Base-by-base conservation (phyloP, 2,329 filamentous ascomycete species). In the Conoideocrella luteorostrata region DNA sequence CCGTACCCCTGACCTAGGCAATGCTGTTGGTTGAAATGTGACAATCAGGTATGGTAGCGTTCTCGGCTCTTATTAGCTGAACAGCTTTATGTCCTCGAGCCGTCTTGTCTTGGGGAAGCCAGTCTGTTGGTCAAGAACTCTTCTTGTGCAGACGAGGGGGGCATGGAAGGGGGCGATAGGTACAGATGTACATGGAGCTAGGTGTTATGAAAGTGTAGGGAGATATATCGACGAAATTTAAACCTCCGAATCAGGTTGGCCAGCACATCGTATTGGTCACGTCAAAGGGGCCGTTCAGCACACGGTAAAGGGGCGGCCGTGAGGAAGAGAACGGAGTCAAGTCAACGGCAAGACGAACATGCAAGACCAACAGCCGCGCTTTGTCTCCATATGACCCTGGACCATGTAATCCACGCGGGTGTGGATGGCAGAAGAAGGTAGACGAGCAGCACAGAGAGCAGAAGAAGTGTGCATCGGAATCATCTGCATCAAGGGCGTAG, bases 221-320 rank as follows among this genome's bases (percentile, higher is more conserved):
- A 47, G 50, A 52, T 50, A 35, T 37, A 39, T 39, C 45, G 45
- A 52, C 47, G 46, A 55, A 49, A 54, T 54, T 50, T 58, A 53
- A n/a, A 43, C 49, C 48, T 51, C 57, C 52, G 34, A 49, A 56
- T 52, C 43, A 49, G 48, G 56, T 51, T 51, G 50, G 40, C 53
- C 23, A 39, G 28, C 34, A 33, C 48, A 51, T 50, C 36, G 44
- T 42, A 39, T 47, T 39, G 49, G 50, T 52, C 58, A 57, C 52
- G 56, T 57, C 55, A 56, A 58, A 50, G n/a, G n/a, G 18, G 22
- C 17, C 18, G 5, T 49, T 42, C 49, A 51, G 51, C 56, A 37
- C 35, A 39, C 30, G 37, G 12, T 33, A 29, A 6, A 34, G 23
- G 22, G 17, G 40, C 22, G 39, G 17, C 26, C 17, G 34, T 39